Base-by-base conservation (phyloP, 1,139 yeast genomes). In the Meyerozyma guilliermondii region DNA sequence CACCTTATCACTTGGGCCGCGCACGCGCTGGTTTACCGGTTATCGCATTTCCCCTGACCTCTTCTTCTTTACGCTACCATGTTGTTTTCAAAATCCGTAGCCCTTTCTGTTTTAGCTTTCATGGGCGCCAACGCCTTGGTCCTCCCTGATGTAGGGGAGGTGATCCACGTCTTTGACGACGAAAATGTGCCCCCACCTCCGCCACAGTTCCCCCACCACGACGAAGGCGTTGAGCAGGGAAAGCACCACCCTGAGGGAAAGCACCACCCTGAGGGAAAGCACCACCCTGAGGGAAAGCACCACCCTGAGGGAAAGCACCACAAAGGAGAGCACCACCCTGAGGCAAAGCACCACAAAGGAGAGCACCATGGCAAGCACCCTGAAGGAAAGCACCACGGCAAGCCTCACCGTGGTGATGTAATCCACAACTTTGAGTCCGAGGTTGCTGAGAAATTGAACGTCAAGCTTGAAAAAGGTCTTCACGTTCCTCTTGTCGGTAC, bases 51-150 rank as follows among this genome's bases (percentile, higher is more conserved):
- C 29, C 39, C 30, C 38, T 29, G 33, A 26, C 33, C 26, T 40
- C 33, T 30, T 26, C 38, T 18, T 29, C 39, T 30, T 35, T 26
- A 24, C 39, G 31, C 18, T 35, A 46, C 17, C 11, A 74, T 72
- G 78, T 70, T 72, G 64, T 67, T 75, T 55, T 61, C 79, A 38
- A 66, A 64, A 50, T 63, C 81, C 40, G 68, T 75, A 47, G 79
- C 78, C 36, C 59, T 74, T 44, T 65, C 81, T 41, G 71, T 77
- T 50, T 62, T 81, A 56, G 78, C 85, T 45, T 72, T 83, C 44
- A 62, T 81, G 50, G 77, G 80, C 45, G 83, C 79, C 41, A 71
- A 79, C 46, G 88, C 84, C 26, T 71, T 85, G 58, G 81, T 83
- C 50, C 78, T 83, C 50, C 94, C 91, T 36, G 55, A 71, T 35